A percentile compares a stretch with the other conserved stretches of the same genome.
Evolutionary conservation across 805 yeast genomes (phyloP).

Genomic region (Scheffersomyces spartinae): DNA sequence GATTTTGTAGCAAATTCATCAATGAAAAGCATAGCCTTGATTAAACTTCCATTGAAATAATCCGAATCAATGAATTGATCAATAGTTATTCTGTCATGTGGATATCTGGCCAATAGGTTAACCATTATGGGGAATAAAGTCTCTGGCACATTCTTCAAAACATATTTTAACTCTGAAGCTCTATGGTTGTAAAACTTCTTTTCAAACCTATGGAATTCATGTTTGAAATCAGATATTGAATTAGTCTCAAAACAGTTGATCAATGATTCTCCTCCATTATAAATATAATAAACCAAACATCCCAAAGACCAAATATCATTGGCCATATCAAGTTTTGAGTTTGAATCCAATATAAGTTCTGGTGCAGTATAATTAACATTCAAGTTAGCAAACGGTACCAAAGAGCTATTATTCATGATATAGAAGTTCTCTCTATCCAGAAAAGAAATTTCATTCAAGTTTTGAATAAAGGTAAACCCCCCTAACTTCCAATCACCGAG

Average conservation of each 20-base stretch:
- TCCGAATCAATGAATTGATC: constrained; percentile 60
- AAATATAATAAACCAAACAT: constrained; percentile 58
- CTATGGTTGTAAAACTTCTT: constrained; percentile 28
- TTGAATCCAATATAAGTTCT: constrained; percentile 58
- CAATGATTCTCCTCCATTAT: constrained; percentile 39
- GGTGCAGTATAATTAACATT: constrained; percentile 77
- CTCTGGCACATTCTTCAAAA: constrained; percentile 48
- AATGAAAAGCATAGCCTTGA: constrained; percentile 67
- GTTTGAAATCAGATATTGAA: constrained; percentile 49
- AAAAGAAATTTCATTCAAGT: constrained; percentile 36
- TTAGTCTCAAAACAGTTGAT: constrained; percentile 32
- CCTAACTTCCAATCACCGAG: constrained; percentile 91
- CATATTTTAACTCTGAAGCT: constrained; percentile 24
- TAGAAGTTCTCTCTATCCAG: constrained; percentile 45
- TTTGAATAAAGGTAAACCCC: constrained; percentile 48
- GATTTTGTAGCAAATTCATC: constrained; percentile 76
- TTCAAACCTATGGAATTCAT: constrained; percentile 38
- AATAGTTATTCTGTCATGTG: constrained; percentile 47
- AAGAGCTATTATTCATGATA: constrained; percentile 61
- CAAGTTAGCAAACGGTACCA: constrained; percentile 68
- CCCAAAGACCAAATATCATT: constrained; percentile 85
- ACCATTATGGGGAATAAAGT: constrained; percentile 39
- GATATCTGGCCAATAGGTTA: constrained; percentile 42
- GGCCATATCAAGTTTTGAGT: constrained; percentile 39
- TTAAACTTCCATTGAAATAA: constrained; percentile 73